phyloP scores from a whole-genome alignment of 176 grass and related monocot species.

The Cymbopogon citratus region DNA sequence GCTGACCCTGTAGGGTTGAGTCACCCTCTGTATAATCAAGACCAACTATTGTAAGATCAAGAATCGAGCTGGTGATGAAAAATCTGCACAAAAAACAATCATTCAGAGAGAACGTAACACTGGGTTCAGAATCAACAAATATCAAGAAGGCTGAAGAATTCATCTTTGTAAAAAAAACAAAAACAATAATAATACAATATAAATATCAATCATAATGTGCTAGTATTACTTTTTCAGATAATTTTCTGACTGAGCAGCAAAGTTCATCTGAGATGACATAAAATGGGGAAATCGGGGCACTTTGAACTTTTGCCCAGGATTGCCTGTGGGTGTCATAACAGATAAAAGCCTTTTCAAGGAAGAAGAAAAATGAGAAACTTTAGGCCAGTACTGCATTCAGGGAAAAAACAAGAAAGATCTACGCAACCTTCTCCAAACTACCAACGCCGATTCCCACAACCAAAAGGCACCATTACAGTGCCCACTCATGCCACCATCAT shows the following conservation, averaged over 20 bases:
- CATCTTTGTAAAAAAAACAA: background rate
- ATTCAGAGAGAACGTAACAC: background rate
- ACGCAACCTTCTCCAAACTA: background rate
- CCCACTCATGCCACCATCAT: constrained; percentile 15
- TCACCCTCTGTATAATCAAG: constrained; percentile 68
- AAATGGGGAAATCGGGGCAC: background rate
- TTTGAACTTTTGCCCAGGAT: constrained; percentile 20
- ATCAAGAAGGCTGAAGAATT: background rate
- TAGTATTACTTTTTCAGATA: background rate
- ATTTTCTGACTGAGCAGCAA: constrained; percentile 1
- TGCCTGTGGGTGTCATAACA: constrained; percentile 21
- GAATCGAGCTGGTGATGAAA: constrained; percentile 87
- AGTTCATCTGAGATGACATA: constrained; percentile 4
- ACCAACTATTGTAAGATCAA: constrained; percentile 91
- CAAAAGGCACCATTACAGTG: constrained; percentile 8
- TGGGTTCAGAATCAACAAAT: background rate
- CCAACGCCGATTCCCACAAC: background rate
- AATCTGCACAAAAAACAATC: constrained; percentile 45
- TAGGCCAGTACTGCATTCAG: background rate
- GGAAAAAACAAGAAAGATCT: background rate
- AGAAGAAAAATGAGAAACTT: constrained; percentile 12
- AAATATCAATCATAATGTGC: background rate
- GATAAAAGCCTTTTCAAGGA: background rate
- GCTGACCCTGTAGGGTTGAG: constrained; percentile 36
- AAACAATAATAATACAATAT: background rate